A percentile compares a stretch with the other conserved stretches of the same genome.
Evolutionary conservation across 83 land plant genomes (phyloP).

Genomic region (Picea engelmannii): DNA sequence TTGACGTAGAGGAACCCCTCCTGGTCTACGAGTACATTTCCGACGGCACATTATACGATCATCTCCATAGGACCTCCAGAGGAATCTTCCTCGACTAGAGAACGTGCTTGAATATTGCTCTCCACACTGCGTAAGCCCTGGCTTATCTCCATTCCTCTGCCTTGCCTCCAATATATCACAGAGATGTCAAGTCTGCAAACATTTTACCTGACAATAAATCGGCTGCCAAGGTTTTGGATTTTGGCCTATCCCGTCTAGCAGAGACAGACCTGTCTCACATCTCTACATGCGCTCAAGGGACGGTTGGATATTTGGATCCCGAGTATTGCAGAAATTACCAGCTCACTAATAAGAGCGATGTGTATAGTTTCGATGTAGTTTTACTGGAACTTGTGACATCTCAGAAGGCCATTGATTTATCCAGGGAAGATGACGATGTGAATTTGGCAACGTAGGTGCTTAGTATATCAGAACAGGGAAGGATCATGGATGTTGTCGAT

Average conservation of each 20-base stretch:
- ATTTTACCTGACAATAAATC: background rate
- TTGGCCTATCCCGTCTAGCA: slow-evolving; percentile 55
- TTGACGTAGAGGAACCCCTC: too few species aligned
- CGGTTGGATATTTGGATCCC: slow-evolving; percentile 30
- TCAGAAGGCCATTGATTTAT: slow-evolving; percentile 51
- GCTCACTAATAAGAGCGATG: background rate
- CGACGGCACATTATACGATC: slow-evolving; percentile 58
- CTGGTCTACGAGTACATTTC: too few species aligned
- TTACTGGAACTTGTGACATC: slow-evolving; percentile 58
- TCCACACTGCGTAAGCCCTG: slow-evolving; percentile 30
- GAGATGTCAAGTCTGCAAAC: slow-evolving; percentile 59
- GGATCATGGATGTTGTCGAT: background rate
- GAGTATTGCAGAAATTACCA: slow-evolving; percentile 53
- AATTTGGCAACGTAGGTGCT: slow-evolving; percentile 47
- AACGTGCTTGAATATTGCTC: slow-evolving; percentile 29
- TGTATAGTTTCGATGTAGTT: slow-evolving; percentile 20
- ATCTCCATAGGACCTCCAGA: slow-evolving; percentile 22
- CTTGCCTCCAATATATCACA: slow-evolving; percentile 50
- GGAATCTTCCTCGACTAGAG: slow-evolving; percentile 21
- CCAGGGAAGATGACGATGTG: slow-evolving; percentile 40
- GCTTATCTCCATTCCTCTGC: slow-evolving; percentile 27
- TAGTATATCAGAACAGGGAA: slow-evolving; percentile 33
- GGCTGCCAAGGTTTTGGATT: slow-evolving; percentile 62
- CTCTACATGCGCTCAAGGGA: too few species aligned
- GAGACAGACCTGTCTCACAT: slow-evolving; percentile 30